Evolutionary conservation across 257 asterid species (phyloP).

Genomic region (Solanum lignicaule): DNA sequence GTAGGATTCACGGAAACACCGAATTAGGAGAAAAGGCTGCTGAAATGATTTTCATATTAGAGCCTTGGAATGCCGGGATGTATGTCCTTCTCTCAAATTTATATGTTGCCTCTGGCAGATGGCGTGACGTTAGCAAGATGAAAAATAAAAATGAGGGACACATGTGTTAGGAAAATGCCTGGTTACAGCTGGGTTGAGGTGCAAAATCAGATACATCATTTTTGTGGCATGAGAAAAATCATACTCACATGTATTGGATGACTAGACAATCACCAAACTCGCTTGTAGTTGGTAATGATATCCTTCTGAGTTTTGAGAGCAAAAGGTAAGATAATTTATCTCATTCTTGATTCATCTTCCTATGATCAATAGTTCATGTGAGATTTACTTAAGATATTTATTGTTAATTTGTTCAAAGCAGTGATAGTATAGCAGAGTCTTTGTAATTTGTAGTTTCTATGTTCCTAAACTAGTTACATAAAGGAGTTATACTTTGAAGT

Average conservation of each 20-base stretch:
- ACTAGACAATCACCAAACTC: not conserved
- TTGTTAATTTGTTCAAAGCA: not conserved
- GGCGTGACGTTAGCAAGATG: conserved; percentile 75
- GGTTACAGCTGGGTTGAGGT: conserved; percentile 96
- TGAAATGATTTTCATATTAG: conserved; percentile 60
- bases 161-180: conserved; percentile 50
- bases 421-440: not conserved
- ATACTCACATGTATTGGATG: not conserved
- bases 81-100: conserved; percentile 15
- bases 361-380: not conserved
- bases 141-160: conserved; percentile 59
- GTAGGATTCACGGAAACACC: conserved; percentile 76
- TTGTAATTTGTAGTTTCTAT: not conserved
- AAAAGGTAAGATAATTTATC: not conserved
- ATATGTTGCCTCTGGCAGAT: conserved; percentile 80
- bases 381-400: not conserved
- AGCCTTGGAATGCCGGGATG: conserved; percentile 92
- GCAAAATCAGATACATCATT: conserved; percentile 51
- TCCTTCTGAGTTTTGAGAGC: not conserved
- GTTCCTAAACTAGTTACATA: not conserved
- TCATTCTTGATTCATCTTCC: not conserved
- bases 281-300: not conserved
- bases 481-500: not conserved
- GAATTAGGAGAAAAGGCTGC: conserved; percentile 91
- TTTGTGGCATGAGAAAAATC: conserved; percentile 10